Conservation (phyloP, 2,329 filamentous ascomycete genomes). For the Trichoderma asperellum region DNA sequence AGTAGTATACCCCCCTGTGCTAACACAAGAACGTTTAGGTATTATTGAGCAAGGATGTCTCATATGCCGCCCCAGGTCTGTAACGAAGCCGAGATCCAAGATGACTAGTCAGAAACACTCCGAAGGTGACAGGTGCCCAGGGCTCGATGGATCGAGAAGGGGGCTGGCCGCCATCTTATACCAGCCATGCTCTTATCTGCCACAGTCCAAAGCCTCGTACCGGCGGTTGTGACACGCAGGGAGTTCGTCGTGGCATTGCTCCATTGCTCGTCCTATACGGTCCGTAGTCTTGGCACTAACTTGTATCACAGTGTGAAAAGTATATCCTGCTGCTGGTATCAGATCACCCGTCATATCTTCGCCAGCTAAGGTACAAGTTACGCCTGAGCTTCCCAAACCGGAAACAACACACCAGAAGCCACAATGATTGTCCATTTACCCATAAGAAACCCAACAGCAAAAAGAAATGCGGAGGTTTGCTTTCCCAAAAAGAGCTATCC, state of each 20-base stretch:
- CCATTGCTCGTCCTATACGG: not conserved
- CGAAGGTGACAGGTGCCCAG: not conserved
- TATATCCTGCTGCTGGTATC: not conserved
- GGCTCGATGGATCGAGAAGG: not conserved
- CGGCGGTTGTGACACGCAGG: not conserved
- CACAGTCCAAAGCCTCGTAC: not conserved
- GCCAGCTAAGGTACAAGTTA: constrained; percentile 15
- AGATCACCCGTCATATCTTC: not conserved
- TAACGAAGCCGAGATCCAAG: constrained; percentile 7
- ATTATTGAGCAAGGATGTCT: not conserved
- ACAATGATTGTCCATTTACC: not conserved
- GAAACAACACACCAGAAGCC: not conserved
- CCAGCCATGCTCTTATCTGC: not conserved
- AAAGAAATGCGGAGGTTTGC: constrained; percentile 14
- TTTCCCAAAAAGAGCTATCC: not conserved
- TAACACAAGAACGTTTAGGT: not conserved
- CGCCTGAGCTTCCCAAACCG: constrained; percentile 13
- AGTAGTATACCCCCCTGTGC: not conserved
- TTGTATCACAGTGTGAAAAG: not conserved
- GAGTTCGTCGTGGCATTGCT: not conserved
- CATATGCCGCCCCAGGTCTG: not conserved
- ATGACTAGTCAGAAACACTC: constrained; percentile 4
- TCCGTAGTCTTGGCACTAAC: not conserved
- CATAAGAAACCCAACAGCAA: not conserved
- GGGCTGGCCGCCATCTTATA: not conserved